phyloP scores from a whole-genome alignment of 352 stramenopile species.

The Globisporangium paroecandrum region DNA sequence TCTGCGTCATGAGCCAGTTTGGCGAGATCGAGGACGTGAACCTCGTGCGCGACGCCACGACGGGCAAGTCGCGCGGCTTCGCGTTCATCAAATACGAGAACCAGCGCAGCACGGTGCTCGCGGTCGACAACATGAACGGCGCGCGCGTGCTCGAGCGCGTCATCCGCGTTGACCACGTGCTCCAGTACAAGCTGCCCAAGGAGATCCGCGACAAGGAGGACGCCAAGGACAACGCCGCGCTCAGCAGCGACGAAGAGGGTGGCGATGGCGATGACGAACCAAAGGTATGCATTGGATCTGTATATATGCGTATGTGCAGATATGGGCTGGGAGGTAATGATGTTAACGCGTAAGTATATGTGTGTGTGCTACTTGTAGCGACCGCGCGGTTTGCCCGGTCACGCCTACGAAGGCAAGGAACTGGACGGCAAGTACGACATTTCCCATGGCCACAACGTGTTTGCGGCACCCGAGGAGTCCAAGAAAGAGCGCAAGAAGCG shows the following conservation, averaged over 20 bases:
- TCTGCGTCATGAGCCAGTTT: slow-evolving; percentile 89
- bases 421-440: slow-evolving; percentile 69
- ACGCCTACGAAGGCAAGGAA: slow-evolving; percentile 89
- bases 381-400: slow-evolving; percentile 57
- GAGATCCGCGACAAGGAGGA: slow-evolving; percentile 84
- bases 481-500: slow-evolving; percentile 59
- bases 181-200: slow-evolving; percentile 96
- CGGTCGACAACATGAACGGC: slow-evolving; percentile 97
- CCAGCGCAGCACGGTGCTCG: slow-evolving; percentile 93
- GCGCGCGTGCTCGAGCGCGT: slow-evolving; percentile 88
- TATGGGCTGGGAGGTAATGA: not conserved
- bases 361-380: not conserved
- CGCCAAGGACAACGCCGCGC: slow-evolving; percentile 31
- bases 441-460: slow-evolving; percentile 79
- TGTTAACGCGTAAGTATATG: not conserved
- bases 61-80: slow-evolving; percentile 95
- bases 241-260: slow-evolving; percentile 17
- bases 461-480: slow-evolving; percentile 53
- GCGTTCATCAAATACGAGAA: slow-evolving; percentile 98
- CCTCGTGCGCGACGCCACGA: slow-evolving; percentile 94
- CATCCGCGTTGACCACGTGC: slow-evolving; percentile 96
- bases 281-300: not conserved
- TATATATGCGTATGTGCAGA: not conserved
- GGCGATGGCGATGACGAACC: slow-evolving; percentile 12
- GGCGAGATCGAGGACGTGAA: slow-evolving; percentile 95